Percentiles rank a stretch among this genome's conserved stretches.
These are phyloP conservation scores for Dionaea muscipula DNA, from an alignment of 179 eudicot genomes.

Conservation along the genomic window DNA sequence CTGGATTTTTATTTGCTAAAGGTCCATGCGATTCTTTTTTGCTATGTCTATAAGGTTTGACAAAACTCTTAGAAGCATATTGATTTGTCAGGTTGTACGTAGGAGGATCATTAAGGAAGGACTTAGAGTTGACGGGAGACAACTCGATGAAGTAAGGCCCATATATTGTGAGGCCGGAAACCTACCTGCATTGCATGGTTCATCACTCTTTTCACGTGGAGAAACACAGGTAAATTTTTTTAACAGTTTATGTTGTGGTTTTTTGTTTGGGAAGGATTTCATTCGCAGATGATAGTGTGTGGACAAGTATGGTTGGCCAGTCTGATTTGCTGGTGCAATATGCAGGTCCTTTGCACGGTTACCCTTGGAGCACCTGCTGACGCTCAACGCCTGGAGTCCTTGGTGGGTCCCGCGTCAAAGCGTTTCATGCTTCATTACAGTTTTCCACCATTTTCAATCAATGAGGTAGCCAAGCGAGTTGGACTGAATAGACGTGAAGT, in stretches of 20 bases:
- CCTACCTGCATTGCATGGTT: slow-evolving; percentile 78
- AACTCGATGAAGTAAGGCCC: slow-evolving; percentile 89
- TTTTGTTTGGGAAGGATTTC: not conserved
- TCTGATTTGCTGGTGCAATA: not conserved
- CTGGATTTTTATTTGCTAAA: no score
- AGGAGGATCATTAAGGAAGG: slow-evolving; percentile 71
- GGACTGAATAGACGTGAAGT: slow-evolving; percentile 95
- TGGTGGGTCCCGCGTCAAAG: slow-evolving; percentile 78
- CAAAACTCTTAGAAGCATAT: no score
- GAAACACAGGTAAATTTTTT: slow-evolving; percentile 67
- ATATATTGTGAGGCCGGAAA: slow-evolving; percentile 79
- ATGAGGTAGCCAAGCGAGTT: slow-evolving; percentile 85
- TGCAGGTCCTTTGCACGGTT: slow-evolving; percentile 84
- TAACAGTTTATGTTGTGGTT: not conserved
- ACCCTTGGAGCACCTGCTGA: slow-evolving; percentile 96
- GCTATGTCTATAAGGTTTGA: no score
- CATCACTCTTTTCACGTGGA: slow-evolving; percentile 83
- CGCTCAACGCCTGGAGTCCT: slow-evolving; percentile 70
- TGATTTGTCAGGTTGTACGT: slow-evolving; percentile 59
- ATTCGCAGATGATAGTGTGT: no score
- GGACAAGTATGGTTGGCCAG: not conserved
- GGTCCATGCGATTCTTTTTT: no score
- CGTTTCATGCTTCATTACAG: slow-evolving; percentile 95
- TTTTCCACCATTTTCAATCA: slow-evolving; percentile 92
- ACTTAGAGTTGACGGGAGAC: slow-evolving; percentile 78